Base-by-base conservation (phyloP, 495 filamentous ascomycete species). In the Daldinia vernicosa region DNA sequence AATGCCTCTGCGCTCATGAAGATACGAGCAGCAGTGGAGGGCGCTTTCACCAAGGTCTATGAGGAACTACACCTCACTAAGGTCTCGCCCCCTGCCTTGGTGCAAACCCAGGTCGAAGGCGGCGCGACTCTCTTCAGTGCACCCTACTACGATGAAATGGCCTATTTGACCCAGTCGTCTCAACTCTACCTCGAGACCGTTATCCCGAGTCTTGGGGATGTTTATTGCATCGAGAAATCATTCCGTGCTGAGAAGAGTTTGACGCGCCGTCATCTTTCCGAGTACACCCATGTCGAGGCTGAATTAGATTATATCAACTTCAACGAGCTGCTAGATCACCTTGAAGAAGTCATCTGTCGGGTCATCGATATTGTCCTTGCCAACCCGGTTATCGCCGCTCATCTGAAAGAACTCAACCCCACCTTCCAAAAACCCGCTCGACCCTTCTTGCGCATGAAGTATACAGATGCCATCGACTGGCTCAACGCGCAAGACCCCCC, bases 101-200 rank as follows among this genome's bases (percentile, higher is more conserved):
- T 98, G n/a, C 95, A 99, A 81, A 98, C 95, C 6, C 94, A 98
- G 81, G 95, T 98, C 64, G 95, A 99, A 83, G 95, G 95, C 68
- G 95, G 95, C 53, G 89, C 91, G 70, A 98, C 95, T 2, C 89
- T 99, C 37, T 99, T 99, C 84, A 90, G 90, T 43, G 92, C 97
- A 73, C 88, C 93, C 78, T 99, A 98, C 86, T 99, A 98, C 81
- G 92, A 90, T 72, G 91, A 98, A 80, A 89, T 90, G 76, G 92
- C 96, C 66, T 99, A 93, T 79, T 87, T 99, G 62, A 99, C 95
- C 14, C 95, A 99, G 81, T 98, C 95, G 0, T 97, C 93, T 8
- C 95, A 99, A 82, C 88, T 99, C 26, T 99, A 99, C 80, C 92
- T 99, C 63, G 95, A 99, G 83, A 98, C 96, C 30, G 94, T 91